phyloP scores from a whole-genome alignment of 2,329 filamentous ascomycete genomes.

The Rhinocladiella similis region DNA sequence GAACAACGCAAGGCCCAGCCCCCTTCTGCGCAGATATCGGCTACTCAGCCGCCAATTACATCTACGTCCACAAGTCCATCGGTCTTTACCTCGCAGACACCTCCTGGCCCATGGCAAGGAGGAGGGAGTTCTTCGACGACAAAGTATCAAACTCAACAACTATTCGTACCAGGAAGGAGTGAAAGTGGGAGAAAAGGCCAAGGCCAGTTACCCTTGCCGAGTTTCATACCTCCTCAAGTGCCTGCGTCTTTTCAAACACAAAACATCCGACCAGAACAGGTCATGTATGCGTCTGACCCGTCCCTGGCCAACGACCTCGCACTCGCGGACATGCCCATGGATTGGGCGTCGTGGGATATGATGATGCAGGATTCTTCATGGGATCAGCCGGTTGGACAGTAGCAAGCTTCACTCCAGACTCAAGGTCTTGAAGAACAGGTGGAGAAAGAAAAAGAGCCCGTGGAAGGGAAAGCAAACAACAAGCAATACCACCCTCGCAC shows the following conservation, averaged over 20 bases:
- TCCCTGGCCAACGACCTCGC: slow-evolving; percentile 20
- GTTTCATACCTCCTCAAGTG: slow-evolving; percentile 3
- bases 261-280: slow-evolving; percentile 1
- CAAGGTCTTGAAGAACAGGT: too few species aligned
- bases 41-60: background rate
- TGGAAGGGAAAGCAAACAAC: too few species aligned
- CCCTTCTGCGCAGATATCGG: background rate
- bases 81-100: background rate
- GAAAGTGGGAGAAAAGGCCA: background rate
- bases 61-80: background rate
- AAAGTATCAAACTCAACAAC: background rate
- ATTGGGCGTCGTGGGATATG: slow-evolving; percentile 30
- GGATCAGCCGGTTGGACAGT: background rate
- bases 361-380: slow-evolving; percentile 22
- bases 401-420: background rate
- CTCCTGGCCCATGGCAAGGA: background rate
- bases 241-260: background rate
- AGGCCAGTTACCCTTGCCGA: slow-evolving; percentile 13
- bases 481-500: too few species aligned
- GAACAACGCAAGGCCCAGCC: slow-evolving; percentile 19
- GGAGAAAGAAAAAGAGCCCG: too few species aligned
- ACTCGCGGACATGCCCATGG: slow-evolving; percentile 22
- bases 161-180: too few species aligned
- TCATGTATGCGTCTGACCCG: slow-evolving; percentile 20
- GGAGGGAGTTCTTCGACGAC: background rate